Evolutionary conservation across 2,329 filamentous ascomycete species (phyloP).

Genomic region (Pseudogymnoascus destructans): DNA sequence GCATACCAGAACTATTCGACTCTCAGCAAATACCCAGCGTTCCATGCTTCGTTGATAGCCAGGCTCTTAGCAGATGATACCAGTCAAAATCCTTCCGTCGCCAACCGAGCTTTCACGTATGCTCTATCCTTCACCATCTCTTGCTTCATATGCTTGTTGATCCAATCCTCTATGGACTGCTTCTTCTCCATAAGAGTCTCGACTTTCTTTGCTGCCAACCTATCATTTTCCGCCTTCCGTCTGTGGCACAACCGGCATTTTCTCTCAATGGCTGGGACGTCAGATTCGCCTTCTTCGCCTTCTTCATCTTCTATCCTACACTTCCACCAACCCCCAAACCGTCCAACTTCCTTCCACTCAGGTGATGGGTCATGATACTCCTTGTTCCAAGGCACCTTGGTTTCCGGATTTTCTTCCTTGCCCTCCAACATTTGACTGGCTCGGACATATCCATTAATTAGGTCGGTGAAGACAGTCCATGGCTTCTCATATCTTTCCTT

Average conservation of each 20-base stretch:
- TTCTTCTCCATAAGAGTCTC: background rate
- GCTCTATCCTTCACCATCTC: background rate
- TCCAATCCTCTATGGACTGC: background rate
- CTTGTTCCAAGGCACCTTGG: slow-evolving; percentile 14
- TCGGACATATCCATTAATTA: slow-evolving; percentile 18
- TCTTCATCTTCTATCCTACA: slow-evolving; percentile 15
- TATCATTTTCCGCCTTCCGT: background rate
- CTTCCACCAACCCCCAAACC: slow-evolving; percentile 20
- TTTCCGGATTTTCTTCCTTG: slow-evolving; percentile 2
- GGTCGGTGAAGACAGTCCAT: slow-evolving; percentile 14
- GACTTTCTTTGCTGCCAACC: background rate
- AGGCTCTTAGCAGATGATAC: background rate
- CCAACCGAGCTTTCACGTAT: background rate
- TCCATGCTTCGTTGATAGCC: background rate
- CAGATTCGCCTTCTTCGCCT: slow-evolving; percentile 13
- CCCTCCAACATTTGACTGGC: slow-evolving; percentile 11
- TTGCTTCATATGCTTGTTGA: background rate
- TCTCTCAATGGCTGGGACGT: background rate
- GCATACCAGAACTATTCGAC: background rate
- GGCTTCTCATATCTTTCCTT: slow-evolving; percentile 13
- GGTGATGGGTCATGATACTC: slow-evolving; percentile 18
- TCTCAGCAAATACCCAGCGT: background rate
- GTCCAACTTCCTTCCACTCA: slow-evolving; percentile 18
- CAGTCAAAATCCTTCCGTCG: background rate
- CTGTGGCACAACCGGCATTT: background rate